Evolutionary conservation across 2,329 filamentous ascomycete species (phyloP).

Genomic region (Zymoseptoria passerinii): DNA sequence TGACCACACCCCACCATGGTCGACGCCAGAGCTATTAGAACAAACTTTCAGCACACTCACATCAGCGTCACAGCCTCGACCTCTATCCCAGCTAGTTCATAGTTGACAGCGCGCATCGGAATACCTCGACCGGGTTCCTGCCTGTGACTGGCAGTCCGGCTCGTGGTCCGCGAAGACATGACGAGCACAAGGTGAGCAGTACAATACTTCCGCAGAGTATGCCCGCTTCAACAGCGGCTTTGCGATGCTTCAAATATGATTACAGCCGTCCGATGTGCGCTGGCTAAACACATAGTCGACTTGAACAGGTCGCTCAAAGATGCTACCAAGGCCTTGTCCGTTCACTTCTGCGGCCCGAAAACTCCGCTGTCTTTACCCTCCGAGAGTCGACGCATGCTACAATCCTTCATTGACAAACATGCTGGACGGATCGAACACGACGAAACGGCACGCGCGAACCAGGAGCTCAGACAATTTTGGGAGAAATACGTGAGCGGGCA

Average conservation of each 20-base stretch:
- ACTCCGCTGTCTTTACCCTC: constrained; percentile 54
- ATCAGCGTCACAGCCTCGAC: not conserved
- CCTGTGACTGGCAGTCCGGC: not conserved
- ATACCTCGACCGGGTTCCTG: not conserved
- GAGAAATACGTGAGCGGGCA: constrained; percentile 53
- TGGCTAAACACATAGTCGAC: not conserved
- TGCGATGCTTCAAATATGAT: not conserved
- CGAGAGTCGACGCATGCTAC: constrained; percentile 35
- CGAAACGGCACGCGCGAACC: constrained; percentile 58
- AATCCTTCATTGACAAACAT: constrained; percentile 57
- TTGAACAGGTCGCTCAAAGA: constrained; percentile 40
- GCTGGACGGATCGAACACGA: constrained; percentile 49
- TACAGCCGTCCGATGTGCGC: not conserved
- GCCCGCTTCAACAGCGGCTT: not conserved
- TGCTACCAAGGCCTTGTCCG: constrained; percentile 39
- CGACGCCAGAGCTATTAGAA: too few relatives aligned
- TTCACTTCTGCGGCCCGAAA: constrained; percentile 35
- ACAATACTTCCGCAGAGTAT: not conserved
- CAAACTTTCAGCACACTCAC: not conserved
- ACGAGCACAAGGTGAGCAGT: not conserved
- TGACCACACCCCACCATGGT: not conserved
- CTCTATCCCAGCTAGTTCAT: not conserved
- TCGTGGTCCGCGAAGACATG: not conserved
- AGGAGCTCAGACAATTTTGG: constrained; percentile 62
- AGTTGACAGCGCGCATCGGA: not conserved